phyloP scores from a whole-genome alignment of 2,329 filamentous ascomycete species.

The Sclerotinia subarctica region DNA sequence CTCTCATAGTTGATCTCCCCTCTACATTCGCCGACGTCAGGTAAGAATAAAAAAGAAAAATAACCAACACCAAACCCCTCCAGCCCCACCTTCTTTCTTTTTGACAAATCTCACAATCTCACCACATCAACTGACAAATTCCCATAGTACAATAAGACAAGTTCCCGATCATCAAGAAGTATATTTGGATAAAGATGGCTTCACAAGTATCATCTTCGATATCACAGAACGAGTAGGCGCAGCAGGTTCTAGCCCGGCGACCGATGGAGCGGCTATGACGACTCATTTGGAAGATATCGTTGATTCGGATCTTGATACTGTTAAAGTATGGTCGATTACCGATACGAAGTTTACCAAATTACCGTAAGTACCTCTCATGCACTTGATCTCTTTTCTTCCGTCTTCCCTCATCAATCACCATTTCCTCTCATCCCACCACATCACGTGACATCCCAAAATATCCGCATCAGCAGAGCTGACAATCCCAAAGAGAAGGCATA shows the following conservation, averaged over 20 bases:
- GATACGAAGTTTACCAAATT: slow-evolving; percentile 57
- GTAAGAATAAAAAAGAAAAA: slow-evolving; percentile 43
- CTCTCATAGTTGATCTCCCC: slow-evolving; percentile 66
- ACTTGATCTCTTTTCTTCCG: background rate
- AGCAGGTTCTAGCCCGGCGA: slow-evolving; percentile 52
- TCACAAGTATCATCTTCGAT: slow-evolving; percentile 85
- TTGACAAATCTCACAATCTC: slow-evolving; percentile 8
- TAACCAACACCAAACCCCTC: slow-evolving; percentile 2
- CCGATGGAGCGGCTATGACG: slow-evolving; percentile 67
- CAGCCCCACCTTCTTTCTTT: background rate
- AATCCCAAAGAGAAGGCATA: slow-evolving; percentile 43
- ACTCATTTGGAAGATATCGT: slow-evolving; percentile 68
- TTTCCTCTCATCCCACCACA: background rate
- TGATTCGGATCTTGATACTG: slow-evolving; percentile 58
- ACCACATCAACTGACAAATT: slow-evolving; percentile 25
- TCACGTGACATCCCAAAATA: slow-evolving; percentile 26
- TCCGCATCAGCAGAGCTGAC: background rate
- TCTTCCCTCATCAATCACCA: background rate
- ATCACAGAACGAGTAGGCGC: slow-evolving; percentile 76
- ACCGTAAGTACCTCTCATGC: slow-evolving; percentile 29
- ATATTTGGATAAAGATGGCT: slow-evolving; percentile 78
- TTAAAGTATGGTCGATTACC: slow-evolving; percentile 65
- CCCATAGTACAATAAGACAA: slow-evolving; percentile 64
- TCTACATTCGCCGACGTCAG: slow-evolving; percentile 69
- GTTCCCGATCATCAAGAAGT: slow-evolving; percentile 90